Evolutionary conservation across 371 early-diverging fungal genomes (phyloP).

Genomic region (Batkoa obscura): DNA sequence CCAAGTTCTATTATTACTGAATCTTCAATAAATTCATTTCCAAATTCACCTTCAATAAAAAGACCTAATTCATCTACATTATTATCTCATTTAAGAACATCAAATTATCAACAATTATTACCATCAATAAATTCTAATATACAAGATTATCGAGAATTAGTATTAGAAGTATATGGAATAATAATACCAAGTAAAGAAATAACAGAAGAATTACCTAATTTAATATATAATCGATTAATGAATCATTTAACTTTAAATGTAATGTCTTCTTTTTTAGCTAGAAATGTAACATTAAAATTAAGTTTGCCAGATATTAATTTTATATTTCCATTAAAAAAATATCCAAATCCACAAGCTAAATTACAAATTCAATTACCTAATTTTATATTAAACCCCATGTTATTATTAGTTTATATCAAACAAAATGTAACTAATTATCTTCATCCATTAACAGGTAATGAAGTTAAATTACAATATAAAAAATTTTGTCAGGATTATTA

Average conservation of each 20-base stretch:
- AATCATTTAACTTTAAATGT: conserved; percentile 37
- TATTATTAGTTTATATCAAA: conserved; percentile 39
- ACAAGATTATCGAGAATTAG: conserved; percentile 31
- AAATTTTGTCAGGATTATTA: conserved; percentile 16
- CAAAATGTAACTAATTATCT: conserved; percentile 35
- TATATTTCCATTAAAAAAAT: conserved; percentile 32
- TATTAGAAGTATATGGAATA: conserved; percentile 54
- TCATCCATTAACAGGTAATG: conserved; percentile 25
- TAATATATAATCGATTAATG: conserved; percentile 41
- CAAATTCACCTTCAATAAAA: conserved; percentile 10
- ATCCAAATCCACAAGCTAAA: conserved; percentile 15
- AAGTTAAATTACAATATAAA: conserved; percentile 22
- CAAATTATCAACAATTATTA: no score
- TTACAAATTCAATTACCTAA: conserved; percentile 23
- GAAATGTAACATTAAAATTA: conserved; percentile 44
- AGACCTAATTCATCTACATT: conserved; percentile 11
- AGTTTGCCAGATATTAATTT: conserved; percentile 48
- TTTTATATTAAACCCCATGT: conserved; percentile 26
- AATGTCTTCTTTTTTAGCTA: conserved; percentile 43
- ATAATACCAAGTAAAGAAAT: conserved; percentile 38
- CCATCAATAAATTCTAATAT: neutral
- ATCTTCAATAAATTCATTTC: conserved; percentile 8
- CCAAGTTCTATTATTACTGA: neutral
- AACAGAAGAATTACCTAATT: conserved; percentile 37
- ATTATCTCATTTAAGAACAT: neutral